Base-by-base conservation (phyloP, 108 stramenopile species). In the Stephanodiscus triporus region DNA sequence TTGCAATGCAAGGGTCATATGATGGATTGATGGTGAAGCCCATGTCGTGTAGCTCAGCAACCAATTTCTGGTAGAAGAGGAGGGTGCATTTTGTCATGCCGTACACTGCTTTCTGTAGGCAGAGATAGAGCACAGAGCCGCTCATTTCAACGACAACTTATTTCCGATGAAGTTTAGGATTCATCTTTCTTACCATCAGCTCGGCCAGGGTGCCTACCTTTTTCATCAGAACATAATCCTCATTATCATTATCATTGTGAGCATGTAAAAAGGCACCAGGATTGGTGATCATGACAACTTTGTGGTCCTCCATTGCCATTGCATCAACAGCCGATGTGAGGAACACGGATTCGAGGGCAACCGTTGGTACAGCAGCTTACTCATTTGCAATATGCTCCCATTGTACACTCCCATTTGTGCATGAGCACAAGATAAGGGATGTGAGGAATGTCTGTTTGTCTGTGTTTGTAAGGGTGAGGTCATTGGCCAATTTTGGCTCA, bases 61-160 rank as follows among this genome's bases (percentile, higher is more conserved):
- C 34, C 14, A 74, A 27, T 6, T 53, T 48, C 16, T 14, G 26
- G 30, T 65, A 66, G 43, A 57, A 66, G 6, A 74, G 50, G 6
- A 74, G 9, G 9, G 40, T 5, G 32, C 32, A 4, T 34, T 34
- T 34, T 5, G 5, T 34, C 32, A 34, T 34, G 6, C 85, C 78
- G 59, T 79, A 82, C 45, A 85, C 66, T 13, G 84, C 78, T 58
- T 81, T 72, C 9, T 65, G 47, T 42, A 70, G 54, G 32, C 42
- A 38, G 1, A 70, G 72, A 51, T 77, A 78, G 9, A 83, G 23
- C 29, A 64, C 45, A 2, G 43, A 26, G 29, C 50, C 70, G 7
- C 69, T 4, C 0, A 6, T 29, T 10, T 32, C 30, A 4, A 26
- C 13, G 27, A 57, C 30, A 16, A 57, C 56, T 5, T 30, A 57